These are phyloP conservation scores for Fusarium praegraminearum DNA, from an alignment of 2,329 filamentous ascomycete genomes.

Conservation along the genomic window DNA sequence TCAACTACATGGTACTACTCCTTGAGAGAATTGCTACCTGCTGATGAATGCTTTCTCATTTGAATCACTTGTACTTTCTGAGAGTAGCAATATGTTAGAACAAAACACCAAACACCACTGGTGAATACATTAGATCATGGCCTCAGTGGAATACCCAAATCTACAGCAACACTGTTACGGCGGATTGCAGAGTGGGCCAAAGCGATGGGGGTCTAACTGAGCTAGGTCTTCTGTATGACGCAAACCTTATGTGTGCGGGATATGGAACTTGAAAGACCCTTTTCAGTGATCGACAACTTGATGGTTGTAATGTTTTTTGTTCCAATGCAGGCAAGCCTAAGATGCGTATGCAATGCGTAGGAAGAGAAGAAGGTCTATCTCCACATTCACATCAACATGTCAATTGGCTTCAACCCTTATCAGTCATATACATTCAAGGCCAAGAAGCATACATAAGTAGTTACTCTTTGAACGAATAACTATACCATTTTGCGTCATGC, in stretches of 20 bases:
- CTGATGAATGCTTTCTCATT: not conserved
- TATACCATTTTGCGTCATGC: conserved; percentile 14
- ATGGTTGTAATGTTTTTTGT: conserved; percentile 2
- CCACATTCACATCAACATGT: not conserved
- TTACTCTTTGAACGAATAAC: not conserved
- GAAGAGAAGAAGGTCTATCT: not conserved
- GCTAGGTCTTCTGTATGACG: conserved; percentile 20
- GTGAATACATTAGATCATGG: not conserved
- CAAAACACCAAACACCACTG: conserved; percentile 11
- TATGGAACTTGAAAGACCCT: conserved; percentile 7
- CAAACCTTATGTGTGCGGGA: conserved; percentile 7
- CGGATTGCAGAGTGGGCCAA: conserved; percentile 2
- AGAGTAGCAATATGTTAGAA: not conserved
- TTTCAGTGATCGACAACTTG: conserved; percentile 21
- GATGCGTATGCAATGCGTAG: not conserved
- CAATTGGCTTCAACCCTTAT: not conserved
- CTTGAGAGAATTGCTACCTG: not conserved
- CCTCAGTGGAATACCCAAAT: not conserved
- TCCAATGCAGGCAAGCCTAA: conserved; percentile 6
- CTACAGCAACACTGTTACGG: not conserved
- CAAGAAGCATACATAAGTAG: not conserved
- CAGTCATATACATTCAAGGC: not conserved
- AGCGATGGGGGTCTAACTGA: not conserved
- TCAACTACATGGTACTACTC: not conserved
- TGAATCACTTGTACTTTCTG: not conserved